Evolutionary conservation across 2,329 filamentous ascomycete species (phyloP).

Genomic region (Celoporthe dispersa): DNA sequence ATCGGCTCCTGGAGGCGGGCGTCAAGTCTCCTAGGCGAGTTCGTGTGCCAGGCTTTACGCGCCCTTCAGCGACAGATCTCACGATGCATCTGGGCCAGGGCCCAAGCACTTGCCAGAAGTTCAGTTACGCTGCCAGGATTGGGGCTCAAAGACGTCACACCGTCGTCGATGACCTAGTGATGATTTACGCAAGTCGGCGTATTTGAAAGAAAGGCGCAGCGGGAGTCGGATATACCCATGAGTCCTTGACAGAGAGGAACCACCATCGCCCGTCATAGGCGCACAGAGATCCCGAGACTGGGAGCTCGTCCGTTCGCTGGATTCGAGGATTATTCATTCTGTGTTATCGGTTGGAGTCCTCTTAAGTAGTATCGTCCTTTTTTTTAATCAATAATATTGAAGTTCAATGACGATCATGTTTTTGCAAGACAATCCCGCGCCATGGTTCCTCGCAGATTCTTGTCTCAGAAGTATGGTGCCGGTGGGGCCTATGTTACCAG

Average conservation of each 20-base stretch:
- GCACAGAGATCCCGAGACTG: background rate
- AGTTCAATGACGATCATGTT: background rate
- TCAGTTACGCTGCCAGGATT: background rate
- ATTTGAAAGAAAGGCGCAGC: background rate
- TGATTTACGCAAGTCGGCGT: background rate
- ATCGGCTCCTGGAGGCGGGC: background rate
- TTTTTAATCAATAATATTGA: conserved; percentile 16
- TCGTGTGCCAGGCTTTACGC: background rate
- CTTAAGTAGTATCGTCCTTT: conserved; percentile 14
- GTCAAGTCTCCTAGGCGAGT: background rate
- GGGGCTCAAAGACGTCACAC: background rate
- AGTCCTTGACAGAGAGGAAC: background rate
- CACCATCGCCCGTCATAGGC: background rate
- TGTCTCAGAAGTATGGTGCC: background rate
- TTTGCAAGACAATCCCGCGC: background rate
- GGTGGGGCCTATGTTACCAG: background rate
- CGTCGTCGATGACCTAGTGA: background rate
- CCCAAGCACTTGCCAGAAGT: background rate
- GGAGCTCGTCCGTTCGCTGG: conserved; percentile 12
- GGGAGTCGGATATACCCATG: conserved; percentile 27
- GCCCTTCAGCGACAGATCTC: background rate
- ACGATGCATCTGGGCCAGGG: background rate
- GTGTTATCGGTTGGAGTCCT: background rate
- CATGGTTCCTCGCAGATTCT: background rate
- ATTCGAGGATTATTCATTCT: background rate